Conservation (phyloP, 805 yeast genomes). For the Torulaspora delbrueckii region DNA sequence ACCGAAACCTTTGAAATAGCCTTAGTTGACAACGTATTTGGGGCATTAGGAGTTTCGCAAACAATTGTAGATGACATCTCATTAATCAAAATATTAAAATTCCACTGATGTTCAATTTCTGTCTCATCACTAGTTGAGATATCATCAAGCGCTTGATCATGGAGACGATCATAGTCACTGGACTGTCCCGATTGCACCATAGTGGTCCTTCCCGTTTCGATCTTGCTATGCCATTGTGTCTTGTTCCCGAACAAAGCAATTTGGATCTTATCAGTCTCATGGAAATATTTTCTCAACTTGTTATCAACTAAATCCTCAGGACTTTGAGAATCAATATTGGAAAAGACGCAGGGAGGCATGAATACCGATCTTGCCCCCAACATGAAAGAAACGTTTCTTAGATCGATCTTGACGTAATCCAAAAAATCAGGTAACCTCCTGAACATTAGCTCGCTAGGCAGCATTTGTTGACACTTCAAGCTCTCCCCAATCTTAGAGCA, state of each 20-base stretch:
- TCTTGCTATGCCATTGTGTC: constrained; percentile 27
- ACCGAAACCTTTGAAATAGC: constrained; percentile 34
- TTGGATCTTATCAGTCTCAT: constrained; percentile 26
- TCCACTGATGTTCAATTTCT: constrained; percentile 33
- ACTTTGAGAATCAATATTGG: constrained; percentile 33
- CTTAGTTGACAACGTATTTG: constrained; percentile 26
- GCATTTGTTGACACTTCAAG: constrained; percentile 5
- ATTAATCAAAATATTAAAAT: constrained; percentile 20
- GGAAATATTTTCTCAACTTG: constrained; percentile 35
- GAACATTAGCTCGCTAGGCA: constrained; percentile 23
- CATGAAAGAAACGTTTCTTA: constrained; percentile 24
- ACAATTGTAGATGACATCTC: constrained; percentile 28
- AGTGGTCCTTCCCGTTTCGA: constrained; percentile 16
- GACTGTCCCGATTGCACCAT: constrained; percentile 20
- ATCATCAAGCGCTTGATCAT: constrained; percentile 19
- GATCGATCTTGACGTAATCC: constrained; percentile 24
- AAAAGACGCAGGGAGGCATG: constrained; percentile 39
- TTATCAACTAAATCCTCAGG: constrained; percentile 40
- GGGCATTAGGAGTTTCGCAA: constrained; percentile 34
- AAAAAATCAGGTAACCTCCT: constrained; percentile 36
- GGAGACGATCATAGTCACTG: constrained; percentile 12
- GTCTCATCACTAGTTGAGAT: constrained; percentile 32
- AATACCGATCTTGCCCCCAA: constrained; percentile 43
- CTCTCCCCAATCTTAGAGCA: constrained; percentile 17
- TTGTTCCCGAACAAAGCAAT: constrained; percentile 24